Base-by-base conservation (phyloP, 768 basidiomycete genomes). In the Tephrocybe sp. region DNA sequence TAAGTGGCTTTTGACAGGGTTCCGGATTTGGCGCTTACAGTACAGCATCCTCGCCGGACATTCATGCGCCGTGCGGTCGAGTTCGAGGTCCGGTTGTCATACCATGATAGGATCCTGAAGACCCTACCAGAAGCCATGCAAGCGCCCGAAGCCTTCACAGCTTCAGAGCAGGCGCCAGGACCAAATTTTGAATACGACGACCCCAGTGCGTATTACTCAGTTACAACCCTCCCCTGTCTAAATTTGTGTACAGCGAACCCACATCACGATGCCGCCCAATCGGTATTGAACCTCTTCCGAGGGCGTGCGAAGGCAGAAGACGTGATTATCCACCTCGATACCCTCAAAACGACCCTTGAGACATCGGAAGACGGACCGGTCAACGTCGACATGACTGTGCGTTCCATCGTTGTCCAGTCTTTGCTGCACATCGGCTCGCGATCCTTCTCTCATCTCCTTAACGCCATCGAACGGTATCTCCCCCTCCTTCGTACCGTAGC, bases 381-480 rank as follows among this genome's bases (percentile, higher is more conserved):
- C 53, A 85, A 87, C 49, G 77, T 92, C 12, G 86, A 90, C 58
- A 61, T 73, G 15, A 67, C 85, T 44, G 73, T 87, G 32, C 84
- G 91, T 19, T 85, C 88, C 24, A 87, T 98, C 57, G 77, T 89
- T 15, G 76, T 92, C 39, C 93, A 98, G 59, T 92, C 90, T 11
- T 78, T 98, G 4, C 78, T 98, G 5, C 84, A 90, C 63, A 89
- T 98, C 52, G 97, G 97, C 44, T 84, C 90, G 2, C 86, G 97
- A 13, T 97, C 95, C 3, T 98, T 99, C 75, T 98, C 95, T 0
- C 97, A 99, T 68, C 86, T 98, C 59, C 82, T 98, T 57, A 98
- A 98, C 62, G 95, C 94, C 3, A 92, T 98, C 57, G 97, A 99
- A 64, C 87, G 97, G 15, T 98, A 95, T 62, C 82, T 95, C 1